phyloP scores from a whole-genome alignment of 2,329 filamentous ascomycete genomes.

The Chrysoporthe puriensis region DNA sequence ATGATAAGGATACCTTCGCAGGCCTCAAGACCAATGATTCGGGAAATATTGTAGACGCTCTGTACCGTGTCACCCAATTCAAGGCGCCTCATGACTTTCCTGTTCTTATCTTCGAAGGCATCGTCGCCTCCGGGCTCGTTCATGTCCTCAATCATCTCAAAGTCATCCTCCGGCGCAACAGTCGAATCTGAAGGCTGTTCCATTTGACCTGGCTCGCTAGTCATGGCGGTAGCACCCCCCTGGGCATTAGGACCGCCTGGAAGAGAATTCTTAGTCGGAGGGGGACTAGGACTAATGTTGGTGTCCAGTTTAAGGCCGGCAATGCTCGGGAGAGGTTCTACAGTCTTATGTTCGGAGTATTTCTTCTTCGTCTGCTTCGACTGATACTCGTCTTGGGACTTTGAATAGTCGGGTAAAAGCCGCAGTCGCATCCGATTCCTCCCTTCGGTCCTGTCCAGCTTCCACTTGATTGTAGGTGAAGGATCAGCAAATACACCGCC shows the following conservation, averaged over 20 bases:
- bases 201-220: slow-evolving; percentile 33
- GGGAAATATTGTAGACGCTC: slow-evolving; percentile 91
- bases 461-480: slow-evolving; percentile 71
- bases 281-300: slow-evolving; percentile 36
- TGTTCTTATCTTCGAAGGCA: slow-evolving; percentile 94
- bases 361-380: slow-evolving; percentile 62
- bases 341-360: slow-evolving; percentile 32
- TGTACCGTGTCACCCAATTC: slow-evolving; percentile 91
- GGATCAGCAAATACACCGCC: slow-evolving; percentile 78
- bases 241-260: slow-evolving; percentile 23
- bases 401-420: slow-evolving; percentile 76
- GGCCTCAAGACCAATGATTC: slow-evolving; percentile 90
- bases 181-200: slow-evolving; percentile 35
- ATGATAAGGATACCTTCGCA: slow-evolving; percentile 92
- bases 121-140: slow-evolving; percentile 77
- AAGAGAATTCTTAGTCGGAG: slow-evolving; percentile 17
- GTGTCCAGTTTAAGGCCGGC: slow-evolving; percentile 27
- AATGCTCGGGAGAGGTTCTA: slow-evolving; percentile 30
- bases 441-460: slow-evolving; percentile 92
- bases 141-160: slow-evolving; percentile 93
- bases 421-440: slow-evolving; percentile 92
- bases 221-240: slow-evolving; percentile 28
- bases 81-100: slow-evolving; percentile 94
- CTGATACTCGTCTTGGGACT: slow-evolving; percentile 74
- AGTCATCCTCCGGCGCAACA: slow-evolving; percentile 77